A percentile compares a stretch with the other conserved stretches of the same genome.
Conservation (phyloP, 495 filamentous ascomycete species). For the Oidiodendron maius region DNA sequence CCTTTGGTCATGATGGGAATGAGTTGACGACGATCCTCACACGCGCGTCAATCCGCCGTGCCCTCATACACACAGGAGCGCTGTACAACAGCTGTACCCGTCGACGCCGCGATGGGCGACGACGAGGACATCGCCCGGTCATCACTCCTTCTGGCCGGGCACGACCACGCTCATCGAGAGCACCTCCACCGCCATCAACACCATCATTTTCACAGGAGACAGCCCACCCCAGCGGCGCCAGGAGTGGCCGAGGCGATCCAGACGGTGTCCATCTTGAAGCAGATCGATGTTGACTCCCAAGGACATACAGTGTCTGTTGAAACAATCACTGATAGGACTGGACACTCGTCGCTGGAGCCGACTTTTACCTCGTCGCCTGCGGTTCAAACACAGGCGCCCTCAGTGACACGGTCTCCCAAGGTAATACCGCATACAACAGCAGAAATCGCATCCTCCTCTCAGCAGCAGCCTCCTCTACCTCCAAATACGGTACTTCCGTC, state of each 20-base stretch:
- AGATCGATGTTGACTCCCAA: constrained; percentile 35
- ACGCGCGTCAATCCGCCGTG: constrained; percentile 8
- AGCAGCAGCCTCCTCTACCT: no score
- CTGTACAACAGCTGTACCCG: constrained; percentile 18
- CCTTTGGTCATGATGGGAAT: constrained; percentile 3
- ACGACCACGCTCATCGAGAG: constrained; percentile 23
- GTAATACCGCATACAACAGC: no score
- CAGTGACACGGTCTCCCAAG: no score
- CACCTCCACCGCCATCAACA: constrained; percentile 11
- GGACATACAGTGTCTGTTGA: constrained; percentile 32
- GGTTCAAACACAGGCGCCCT: neutral
- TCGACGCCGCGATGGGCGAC: constrained; percentile 14
- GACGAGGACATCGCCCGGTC: constrained; percentile 7
- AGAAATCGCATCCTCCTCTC: no score
- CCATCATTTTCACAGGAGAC: constrained; percentile 5
- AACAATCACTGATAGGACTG: constrained; percentile 6
- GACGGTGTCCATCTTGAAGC: constrained; percentile 43
- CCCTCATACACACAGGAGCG: constrained; percentile 4
- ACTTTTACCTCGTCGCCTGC: neutral
- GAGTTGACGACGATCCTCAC: constrained; percentile 13
- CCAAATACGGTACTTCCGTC: no score
- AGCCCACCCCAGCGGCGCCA: neutral
- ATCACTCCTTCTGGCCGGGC: constrained; percentile 23
- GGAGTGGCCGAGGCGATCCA: constrained; percentile 34
- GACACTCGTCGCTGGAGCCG: neutral